Percentiles rank a stretch among this genome's conserved stretches.
Evolutionary conservation across 768 basidiomycete genomes (phyloP).

Genomic region (Filobasidium floriforme): DNA sequence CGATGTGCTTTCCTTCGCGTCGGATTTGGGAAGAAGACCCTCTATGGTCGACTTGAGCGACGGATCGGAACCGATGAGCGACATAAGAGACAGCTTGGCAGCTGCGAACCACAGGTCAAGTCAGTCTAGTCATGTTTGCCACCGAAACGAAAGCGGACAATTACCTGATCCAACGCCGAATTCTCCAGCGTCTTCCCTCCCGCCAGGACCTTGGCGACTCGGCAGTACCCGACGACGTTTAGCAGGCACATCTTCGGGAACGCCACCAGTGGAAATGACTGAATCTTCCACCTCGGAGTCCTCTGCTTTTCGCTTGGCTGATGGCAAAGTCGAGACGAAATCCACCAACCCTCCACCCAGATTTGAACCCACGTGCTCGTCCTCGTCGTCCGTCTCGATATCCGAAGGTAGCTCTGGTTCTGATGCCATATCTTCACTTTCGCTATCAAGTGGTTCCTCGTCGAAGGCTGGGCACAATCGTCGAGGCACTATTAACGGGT

Average conservation of each 20-base stretch:
- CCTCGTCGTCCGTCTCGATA: slow-evolving; percentile 29
- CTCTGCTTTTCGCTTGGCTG: slow-evolving; percentile 24
- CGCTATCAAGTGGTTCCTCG: slow-evolving; percentile 40
- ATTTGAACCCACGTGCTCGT: slow-evolving; percentile 26
- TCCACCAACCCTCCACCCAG: slow-evolving; percentile 47
- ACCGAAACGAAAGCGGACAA: slow-evolving; percentile 10
- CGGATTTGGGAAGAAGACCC: slow-evolving; percentile 61
- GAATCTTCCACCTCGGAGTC: slow-evolving; percentile 24
- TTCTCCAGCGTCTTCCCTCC: slow-evolving; percentile 57
- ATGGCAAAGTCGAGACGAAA: slow-evolving; percentile 30
- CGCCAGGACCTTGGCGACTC: slow-evolving; percentile 60
- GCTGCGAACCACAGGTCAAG: slow-evolving; percentile 21
- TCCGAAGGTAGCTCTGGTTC: slow-evolving; percentile 16
- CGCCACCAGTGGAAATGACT: slow-evolving; percentile 17
- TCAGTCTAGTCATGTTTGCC: background rate
- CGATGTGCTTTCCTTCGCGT: slow-evolving; percentile 50
- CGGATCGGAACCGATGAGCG: slow-evolving; percentile 62
- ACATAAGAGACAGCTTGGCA: slow-evolving; percentile 41
- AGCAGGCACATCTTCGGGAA: slow-evolving; percentile 21
- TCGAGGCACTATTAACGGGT: no score
- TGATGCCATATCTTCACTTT: slow-evolving; percentile 25
- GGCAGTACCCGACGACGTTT: slow-evolving; percentile 56
- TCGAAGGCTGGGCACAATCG: slow-evolving; percentile 19
- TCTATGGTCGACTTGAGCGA: slow-evolving; percentile 51
- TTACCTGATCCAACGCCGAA: slow-evolving; percentile 50